phyloP scores from a whole-genome alignment of 2,329 filamentous ascomycete genomes.

The Leptographium wingfieldii region DNA sequence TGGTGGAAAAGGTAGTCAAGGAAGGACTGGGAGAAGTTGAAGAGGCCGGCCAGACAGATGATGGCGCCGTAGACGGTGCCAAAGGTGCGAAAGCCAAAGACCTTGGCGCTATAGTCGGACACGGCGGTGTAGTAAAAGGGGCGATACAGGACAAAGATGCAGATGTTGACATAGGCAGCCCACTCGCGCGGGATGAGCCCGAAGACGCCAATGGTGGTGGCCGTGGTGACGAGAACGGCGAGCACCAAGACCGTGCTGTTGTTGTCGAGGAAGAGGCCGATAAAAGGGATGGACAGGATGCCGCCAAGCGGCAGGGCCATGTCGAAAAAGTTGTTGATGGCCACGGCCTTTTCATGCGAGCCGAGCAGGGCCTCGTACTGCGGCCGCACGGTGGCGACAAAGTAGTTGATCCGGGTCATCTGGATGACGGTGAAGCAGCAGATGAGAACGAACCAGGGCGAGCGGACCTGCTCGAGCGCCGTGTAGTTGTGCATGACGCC shows the following conservation, averaged over 20 bases:
- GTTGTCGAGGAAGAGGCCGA: conserved; percentile 67
- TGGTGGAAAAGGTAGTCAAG: conserved; percentile 68
- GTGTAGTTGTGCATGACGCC: conserved; percentile 67
- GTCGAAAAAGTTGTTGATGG: conserved; percentile 78
- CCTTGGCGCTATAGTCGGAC: conserved; percentile 80
- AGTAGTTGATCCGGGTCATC: conserved; percentile 82
- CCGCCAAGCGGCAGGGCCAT: conserved; percentile 66
- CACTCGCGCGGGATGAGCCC: conserved; percentile 57
- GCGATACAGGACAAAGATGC: conserved; percentile 71
- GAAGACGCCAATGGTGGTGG: conserved; percentile 63
- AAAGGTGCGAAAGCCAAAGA: conserved; percentile 85
- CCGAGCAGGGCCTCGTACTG: conserved; percentile 70
- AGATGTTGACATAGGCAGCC: conserved; percentile 64
- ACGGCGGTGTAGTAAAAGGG: conserved; percentile 88
- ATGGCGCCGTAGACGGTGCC: conserved; percentile 89
- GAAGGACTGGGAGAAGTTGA: conserved; percentile 73
- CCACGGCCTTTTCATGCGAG: conserved; percentile 45
- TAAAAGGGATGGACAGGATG: conserved; percentile 74
- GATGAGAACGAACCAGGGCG: conserved; percentile 76
- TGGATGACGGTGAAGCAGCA: conserved; percentile 67
- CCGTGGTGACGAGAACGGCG: conserved; percentile 52
- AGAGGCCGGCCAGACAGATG: conserved; percentile 71
- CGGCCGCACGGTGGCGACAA: conserved; percentile 72
- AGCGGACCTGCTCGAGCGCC: conserved; percentile 59
- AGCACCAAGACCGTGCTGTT: conserved; percentile 62